These are phyloP conservation scores for Aspergillus homomorphus DNA, from an alignment of 495 filamentous ascomycete genomes.

Conservation along the genomic window DNA sequence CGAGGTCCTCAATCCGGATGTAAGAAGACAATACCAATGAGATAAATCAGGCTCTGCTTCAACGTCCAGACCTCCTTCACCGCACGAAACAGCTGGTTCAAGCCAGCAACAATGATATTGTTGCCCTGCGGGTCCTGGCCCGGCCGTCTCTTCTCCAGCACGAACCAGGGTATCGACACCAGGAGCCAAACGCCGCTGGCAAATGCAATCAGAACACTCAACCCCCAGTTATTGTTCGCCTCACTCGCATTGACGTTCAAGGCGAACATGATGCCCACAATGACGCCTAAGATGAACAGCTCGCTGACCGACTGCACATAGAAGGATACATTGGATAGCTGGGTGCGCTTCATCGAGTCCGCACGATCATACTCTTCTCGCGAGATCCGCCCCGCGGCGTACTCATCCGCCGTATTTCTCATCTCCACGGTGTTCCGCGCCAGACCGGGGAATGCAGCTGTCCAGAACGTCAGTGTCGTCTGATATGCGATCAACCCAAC, in stretches of 20 bases:
- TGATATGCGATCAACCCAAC: constrained; percentile 64
- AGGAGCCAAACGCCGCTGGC: constrained; percentile 61
- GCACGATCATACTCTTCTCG: constrained; percentile 58
- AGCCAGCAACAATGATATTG: constrained; percentile 51
- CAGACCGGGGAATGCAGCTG: constrained; percentile 60
- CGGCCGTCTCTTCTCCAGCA: constrained; percentile 59
- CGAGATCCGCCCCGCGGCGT: constrained; percentile 48
- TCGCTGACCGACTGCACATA: constrained; percentile 60
- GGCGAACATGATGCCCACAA: constrained; percentile 62
- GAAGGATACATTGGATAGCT: constrained; percentile 59
- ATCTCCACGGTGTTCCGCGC: constrained; percentile 56
- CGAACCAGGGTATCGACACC: constrained; percentile 60
- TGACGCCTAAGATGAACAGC: constrained; percentile 57
- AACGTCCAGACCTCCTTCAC: constrained; percentile 57
- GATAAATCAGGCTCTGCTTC: constrained; percentile 61
- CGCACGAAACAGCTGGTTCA: constrained; percentile 58
- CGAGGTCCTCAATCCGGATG: too few species aligned
- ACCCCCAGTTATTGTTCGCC: constrained; percentile 61
- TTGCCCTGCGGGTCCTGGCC: constrained; percentile 49
- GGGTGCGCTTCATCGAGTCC: constrained; percentile 60
- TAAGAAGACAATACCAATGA: constrained; percentile 44
- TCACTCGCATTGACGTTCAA: constrained; percentile 55
- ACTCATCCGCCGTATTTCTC: constrained; percentile 52
- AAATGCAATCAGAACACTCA: constrained; percentile 63
- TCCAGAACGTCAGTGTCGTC: constrained; percentile 66